Evolutionary conservation across 495 filamentous ascomycete species (phyloP), one percentile per base, ranked within the genome.

Genomic region (Talaromyces wortmannii): DNA sequence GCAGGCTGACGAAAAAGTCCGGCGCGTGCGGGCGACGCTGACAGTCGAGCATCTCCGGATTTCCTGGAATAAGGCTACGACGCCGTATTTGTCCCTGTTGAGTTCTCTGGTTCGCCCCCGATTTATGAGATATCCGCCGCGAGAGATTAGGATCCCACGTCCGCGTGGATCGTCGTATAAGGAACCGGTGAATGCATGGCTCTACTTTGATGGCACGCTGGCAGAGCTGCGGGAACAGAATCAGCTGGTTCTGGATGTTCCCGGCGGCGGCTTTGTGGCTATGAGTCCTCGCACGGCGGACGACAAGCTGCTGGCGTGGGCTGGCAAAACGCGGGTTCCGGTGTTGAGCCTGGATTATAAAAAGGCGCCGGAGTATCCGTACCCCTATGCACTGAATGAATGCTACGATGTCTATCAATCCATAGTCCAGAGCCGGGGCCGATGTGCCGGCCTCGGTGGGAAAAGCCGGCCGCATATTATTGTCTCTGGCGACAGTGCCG

Each of bases 1-100:
- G 65, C 85, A 89, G 63, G 94, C 94, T 4, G 94, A 97, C 64
- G 94, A 97, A 69, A 98, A 97, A 70, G 91, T 95, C n/a, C 85
- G 92, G 45, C 90, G 92, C 61, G 87, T 98, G 5, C 79, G 94
- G 33, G 89, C 83, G 12, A 86, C 83, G 11, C 73, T 97, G 67
- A 97, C 92, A 2, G 76, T 97, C 42, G 92, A 97, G 33, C 94
- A 98, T 68, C 66, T 98, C 57, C 82, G 94, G 2, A 85, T 97
- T 5, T 92, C 90, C 51, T 98, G 94, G 94, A 92, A 98, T 59
- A 98, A 98, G 63, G 81, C 84, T 0, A 94, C 78, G 0, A 91
- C 90, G 6, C 91, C 92, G 7, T 95, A 94, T 59, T 70, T 98
- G 11, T 77, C 79, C 58, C 77, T 84, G 7, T 53, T 96, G 36